Percentiles rank a stretch among this genome's conserved stretches.
These are phyloP conservation scores for Termitomyces sp. DNA, from an alignment of 768 basidiomycete species.

Conservation along the genomic window DNA sequence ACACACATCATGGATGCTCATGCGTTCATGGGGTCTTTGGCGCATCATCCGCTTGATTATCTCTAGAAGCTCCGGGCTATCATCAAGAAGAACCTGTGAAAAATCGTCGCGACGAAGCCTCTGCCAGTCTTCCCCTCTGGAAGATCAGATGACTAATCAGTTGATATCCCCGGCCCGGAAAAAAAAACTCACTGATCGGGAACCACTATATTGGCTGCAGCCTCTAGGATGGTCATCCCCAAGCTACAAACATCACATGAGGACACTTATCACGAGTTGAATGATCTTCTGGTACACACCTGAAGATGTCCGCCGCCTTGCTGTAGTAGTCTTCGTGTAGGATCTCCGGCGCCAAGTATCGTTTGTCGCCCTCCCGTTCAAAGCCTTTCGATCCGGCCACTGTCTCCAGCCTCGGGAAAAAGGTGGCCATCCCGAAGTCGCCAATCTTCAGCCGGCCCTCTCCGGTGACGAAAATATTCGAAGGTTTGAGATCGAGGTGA, in stretches of 20 bases:
- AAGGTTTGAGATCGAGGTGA: constrained; percentile 96
- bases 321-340: constrained; percentile 80
- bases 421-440: constrained; percentile 97
- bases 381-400: constrained; percentile 41
- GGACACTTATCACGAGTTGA: constrained; percentile 20
- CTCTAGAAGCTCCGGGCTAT: constrained; percentile 57
- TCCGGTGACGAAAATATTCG: constrained; percentile 88
- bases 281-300: constrained; percentile 48
- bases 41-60: constrained; percentile 78
- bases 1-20: constrained; percentile 51
- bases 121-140: constrained; percentile 92
- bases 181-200: constrained; percentile 79
- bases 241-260: constrained; percentile 57
- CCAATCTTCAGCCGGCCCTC: constrained; percentile 93
- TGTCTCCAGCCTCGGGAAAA: constrained; percentile 64
- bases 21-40: constrained; percentile 55
- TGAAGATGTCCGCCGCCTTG: constrained; percentile 94
- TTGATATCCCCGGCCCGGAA: constrained; percentile 16
- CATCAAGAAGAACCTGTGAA: constrained; percentile 69
- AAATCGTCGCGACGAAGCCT: constrained; percentile 89
- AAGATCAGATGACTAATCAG: constrained; percentile 22
- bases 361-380: constrained; percentile 95
- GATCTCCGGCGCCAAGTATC: constrained; percentile 96
- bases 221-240: constrained; percentile 94
- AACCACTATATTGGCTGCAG: constrained; percentile 92